These are phyloP conservation scores for Saccharomyces mikatae DNA, from an alignment of 805 yeast genomes.

Conservation along the genomic window DNA sequence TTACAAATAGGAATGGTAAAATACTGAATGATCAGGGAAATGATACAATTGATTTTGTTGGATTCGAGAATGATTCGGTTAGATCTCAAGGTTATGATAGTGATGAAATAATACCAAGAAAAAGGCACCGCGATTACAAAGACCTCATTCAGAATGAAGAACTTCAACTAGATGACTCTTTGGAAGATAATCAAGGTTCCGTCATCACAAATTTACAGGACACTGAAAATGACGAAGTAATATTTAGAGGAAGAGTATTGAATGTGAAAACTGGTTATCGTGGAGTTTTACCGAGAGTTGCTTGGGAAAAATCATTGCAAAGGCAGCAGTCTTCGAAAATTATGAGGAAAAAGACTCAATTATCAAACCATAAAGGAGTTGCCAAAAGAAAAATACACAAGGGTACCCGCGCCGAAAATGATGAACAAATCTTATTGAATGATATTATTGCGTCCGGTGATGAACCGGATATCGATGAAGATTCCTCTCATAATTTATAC, in stretches of 20 bases:
- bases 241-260: conserved; percentile 24
- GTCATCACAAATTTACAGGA: background rate
- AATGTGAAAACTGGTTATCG: conserved; percentile 25
- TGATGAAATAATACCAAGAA: background rate
- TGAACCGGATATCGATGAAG: conserved; percentile 2
- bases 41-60: background rate
- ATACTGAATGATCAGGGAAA: background rate
- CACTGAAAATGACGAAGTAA: conserved; percentile 2
- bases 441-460: conserved; percentile 20
- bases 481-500: background rate
- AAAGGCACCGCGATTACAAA: background rate
- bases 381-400: conserved; percentile 16
- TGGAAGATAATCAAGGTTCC: background rate
- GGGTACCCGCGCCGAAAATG: conserved; percentile 4
- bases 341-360: conserved; percentile 1
- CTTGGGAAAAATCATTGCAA: conserved; percentile 25
- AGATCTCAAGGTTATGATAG: background rate
- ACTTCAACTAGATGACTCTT: background rate
- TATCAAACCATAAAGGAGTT: conserved; percentile 16
- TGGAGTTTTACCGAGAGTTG: conserved; percentile 27
- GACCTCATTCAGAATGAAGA: background rate
- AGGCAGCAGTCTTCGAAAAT: background rate
- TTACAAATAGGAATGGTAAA: background rate
- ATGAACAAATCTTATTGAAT: conserved; percentile 6
- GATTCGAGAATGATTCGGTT: background rate